Evolutionary conservation across 306 rosid genomes (phyloP), one percentile per base, ranked within the genome.

Genomic region (Dicorynia guianensis): DNA sequence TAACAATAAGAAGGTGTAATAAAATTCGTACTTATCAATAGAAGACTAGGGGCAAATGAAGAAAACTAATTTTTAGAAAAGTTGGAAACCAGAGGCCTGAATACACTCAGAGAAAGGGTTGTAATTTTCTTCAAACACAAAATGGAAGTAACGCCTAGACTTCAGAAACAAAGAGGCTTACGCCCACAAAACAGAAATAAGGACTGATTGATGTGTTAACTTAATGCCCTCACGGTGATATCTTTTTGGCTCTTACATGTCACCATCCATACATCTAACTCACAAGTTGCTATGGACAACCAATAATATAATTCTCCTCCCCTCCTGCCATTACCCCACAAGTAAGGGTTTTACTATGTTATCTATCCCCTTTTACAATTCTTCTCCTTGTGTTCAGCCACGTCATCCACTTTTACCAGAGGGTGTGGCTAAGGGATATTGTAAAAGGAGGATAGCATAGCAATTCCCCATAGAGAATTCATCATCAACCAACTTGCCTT

Each of bases 221-320:
- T 54, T 19, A 19, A 11, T 36, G 69, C 72, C 59, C 62, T 7
- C 63, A 39, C 56, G 18, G 65, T 58, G 11, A 59, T 44, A 60
- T 43, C 0, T 5, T 55, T 34, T 47, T 76, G 36, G 53, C 53
- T 9, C 60, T 59, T 46, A n/a, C 8, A 39, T 44, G 63, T 50
- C 56, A 59, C 63, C 57, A 54, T 55, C 56, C 61, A 62, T 48
- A 56, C 35, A 48, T 40, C 75, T n/a, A 18, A 42, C 62, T 42
- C 6, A 72, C 56, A 69, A 44, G 58, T 3, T 2, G 3, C 4
- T 19, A 10, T 67, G 58, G 48, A 4, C 67, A 48, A 61, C 74
- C 78, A 69, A 40, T 58, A 35, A 69, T 43, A 25, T 25, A 25
- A 25, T 25, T 25, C 30, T 25, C 30, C 30, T 25, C 30, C 30